Conservation (phyloP, 176 grass and related monocot species). For the Ensete glaucum region DNA sequence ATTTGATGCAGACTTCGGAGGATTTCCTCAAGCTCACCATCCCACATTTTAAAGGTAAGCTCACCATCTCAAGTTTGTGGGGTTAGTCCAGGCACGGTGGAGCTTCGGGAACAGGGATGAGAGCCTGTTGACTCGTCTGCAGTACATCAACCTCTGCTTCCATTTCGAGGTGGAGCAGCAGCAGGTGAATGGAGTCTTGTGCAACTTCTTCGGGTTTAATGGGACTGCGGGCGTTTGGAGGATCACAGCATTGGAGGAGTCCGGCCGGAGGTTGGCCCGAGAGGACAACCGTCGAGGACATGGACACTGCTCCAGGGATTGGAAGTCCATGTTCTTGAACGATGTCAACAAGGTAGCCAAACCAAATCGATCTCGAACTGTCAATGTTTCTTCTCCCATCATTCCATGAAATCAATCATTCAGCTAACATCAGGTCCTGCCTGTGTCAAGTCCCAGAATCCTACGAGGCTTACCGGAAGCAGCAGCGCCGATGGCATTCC, state of each 20-base stretch:
- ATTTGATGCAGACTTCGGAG: conserved; percentile 93
- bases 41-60: conserved; percentile 72
- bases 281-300: conserved; percentile 96
- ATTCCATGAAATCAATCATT: neutral
- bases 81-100: conserved; percentile 81
- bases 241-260: conserved; percentile 85
- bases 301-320: conserved; percentile 83
- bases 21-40: conserved; percentile 92
- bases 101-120: conserved; percentile 92
- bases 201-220: conserved; percentile 96
- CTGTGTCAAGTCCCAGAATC: conserved; percentile 88
- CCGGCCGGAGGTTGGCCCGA: conserved; percentile 89
- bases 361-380: too few species aligned
- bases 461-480: conserved; percentile 77
- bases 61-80: conserved; percentile 39
- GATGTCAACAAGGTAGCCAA: conserved; percentile 72
- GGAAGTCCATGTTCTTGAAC: conserved; percentile 95
- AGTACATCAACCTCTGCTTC: conserved; percentile 96
- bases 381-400: too few species aligned
- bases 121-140: conserved; percentile 87
- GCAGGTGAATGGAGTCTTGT: conserved; percentile 88
- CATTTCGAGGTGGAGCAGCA: conserved; percentile 99
- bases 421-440: conserved; percentile 21
- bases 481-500: conserved; percentile 98
- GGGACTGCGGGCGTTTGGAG: conserved; percentile 93